A percentile compares a stretch with the other conserved stretches of the same genome.
Conservation (phyloP, 768 basidiomycete genomes). For the Atractiella rhizophila region DNA sequence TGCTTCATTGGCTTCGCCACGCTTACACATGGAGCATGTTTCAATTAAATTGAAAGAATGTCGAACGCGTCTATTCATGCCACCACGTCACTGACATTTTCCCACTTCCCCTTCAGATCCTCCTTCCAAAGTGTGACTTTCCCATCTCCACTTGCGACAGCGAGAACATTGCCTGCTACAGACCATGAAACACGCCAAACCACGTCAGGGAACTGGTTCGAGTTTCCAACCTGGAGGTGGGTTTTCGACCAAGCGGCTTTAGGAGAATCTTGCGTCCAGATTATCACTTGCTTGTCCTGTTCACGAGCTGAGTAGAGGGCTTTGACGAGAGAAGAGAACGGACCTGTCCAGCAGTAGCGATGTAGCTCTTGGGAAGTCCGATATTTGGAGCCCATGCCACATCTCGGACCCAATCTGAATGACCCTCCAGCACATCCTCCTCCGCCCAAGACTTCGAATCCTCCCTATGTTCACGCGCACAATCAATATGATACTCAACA, state of each 20-base stretch:
- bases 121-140: slow-evolving; percentile 98
- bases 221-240: slow-evolving; percentile 38
- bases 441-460: slow-evolving; percentile 69
- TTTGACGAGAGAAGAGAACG: slow-evolving; percentile 9
- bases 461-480: slow-evolving; percentile 33
- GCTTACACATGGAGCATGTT: too few species aligned
- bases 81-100: slow-evolving; percentile 58
- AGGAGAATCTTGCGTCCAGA: slow-evolving; percentile 69
- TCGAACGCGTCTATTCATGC: slow-evolving; percentile 4
- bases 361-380: slow-evolving; percentile 75
- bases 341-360: slow-evolving; percentile 80
- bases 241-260: slow-evolving; percentile 45
- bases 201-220: slow-evolving; percentile 68
- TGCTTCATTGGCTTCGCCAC: too few species aligned
- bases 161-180: slow-evolving; percentile 78
- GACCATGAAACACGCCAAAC: slow-evolving; percentile 99
- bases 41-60: too few species aligned
- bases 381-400: slow-evolving; percentile 99
- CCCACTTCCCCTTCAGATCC: slow-evolving; percentile 79
- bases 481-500: background rate
- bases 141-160: slow-evolving; percentile 83
- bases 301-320: background rate
- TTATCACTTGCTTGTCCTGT: slow-evolving; percentile 58
- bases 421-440: slow-evolving; percentile 63
- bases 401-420: slow-evolving; percentile 92